Evolutionary conservation across 768 basidiomycete genomes (phyloP).

Genomic region (Podaxis sp.): DNA sequence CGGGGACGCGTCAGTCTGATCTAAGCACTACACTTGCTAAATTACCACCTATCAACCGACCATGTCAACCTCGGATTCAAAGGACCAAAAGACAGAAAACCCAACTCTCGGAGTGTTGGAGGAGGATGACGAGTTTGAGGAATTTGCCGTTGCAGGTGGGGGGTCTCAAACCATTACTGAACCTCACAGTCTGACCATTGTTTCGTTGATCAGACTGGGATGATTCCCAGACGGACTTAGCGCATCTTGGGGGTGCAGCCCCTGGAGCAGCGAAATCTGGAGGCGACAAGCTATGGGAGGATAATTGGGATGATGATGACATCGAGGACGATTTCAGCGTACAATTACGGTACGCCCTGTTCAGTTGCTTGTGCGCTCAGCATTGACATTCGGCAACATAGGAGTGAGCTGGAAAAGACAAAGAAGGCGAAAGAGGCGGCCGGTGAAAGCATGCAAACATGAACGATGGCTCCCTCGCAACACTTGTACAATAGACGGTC

Average conservation of each 20-base stretch:
- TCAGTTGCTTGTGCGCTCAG: not conserved
- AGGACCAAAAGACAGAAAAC: conserved; percentile 43
- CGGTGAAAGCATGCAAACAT: conserved; percentile 7
- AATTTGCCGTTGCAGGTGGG: conserved; percentile 82
- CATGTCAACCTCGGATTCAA: conserved; percentile 48
- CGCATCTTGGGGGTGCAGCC: conserved; percentile 70
- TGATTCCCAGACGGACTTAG: conserved; percentile 79
- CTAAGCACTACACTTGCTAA: not conserved
- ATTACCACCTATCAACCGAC: not conserved
- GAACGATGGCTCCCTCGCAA: not conserved
- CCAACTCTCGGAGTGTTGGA: conserved; percentile 83
- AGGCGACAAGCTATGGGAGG: conserved; percentile 96
- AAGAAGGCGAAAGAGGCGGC: conserved; percentile 7
- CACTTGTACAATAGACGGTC: not conserved
- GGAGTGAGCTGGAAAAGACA: conserved; percentile 49
- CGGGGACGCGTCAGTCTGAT: not conserved
- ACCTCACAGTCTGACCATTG: not conserved
- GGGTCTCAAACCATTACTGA: conserved; percentile 22
- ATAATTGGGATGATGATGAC: conserved; percentile 99
- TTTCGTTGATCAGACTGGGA: conserved; percentile 69
- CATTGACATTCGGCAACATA: conserved; percentile 22
- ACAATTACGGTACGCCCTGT: conserved; percentile 77
- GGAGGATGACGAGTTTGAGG: conserved; percentile 97
- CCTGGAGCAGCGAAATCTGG: conserved; percentile 77
- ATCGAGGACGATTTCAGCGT: conserved; percentile 97